Evolutionary conservation across 2,329 filamentous ascomycete species (phyloP), one percentile per base, ranked within the genome.

Genomic region (Sclerotinia nivalis): DNA sequence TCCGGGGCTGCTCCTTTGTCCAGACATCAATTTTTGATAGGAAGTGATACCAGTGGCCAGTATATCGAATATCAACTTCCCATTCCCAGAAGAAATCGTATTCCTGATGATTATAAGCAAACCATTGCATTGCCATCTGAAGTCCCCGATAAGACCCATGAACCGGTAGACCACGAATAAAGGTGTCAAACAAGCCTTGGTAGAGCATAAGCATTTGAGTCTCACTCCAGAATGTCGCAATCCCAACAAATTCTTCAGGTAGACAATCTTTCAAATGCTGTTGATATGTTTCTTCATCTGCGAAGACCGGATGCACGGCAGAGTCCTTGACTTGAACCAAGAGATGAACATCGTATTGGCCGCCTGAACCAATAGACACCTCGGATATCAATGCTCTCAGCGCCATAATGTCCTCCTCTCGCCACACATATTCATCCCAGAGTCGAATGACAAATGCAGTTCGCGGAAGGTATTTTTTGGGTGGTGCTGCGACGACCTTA

Each of bases 21-120:
- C 91, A 96, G 58, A 83, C 81, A 75, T 88, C 85, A 50, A 93
- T 82, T 77, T 90, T 90, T 74, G 88, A 86, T 76, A 95, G 86
- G 28, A 93, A 80, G 72, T 92, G 88, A 74, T 91, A 93, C 82
- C 92, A 95, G 80, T 97, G 93, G 49, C 93, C 93, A 0, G 91
- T 96, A 79, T 96, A 97, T 43, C 93, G 89, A 58, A 94, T 88
- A 76, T 97, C 93, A 90, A 97, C 95, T 80, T 97, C 93, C 92
- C 93, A 96, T 74, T 97, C 92, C 93, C 93, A 97, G 80, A 93
- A 93, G 81, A 89, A 92, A 61, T 96, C 93, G 77, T 94, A 97
- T 79, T 97, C 93, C 1, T 92, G 91, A 80, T 97, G 93, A 76
- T 88, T 87, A 77, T 94, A 89, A 8, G 94, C 92, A 79, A 98